phyloP scores from a whole-genome alignment of 495 filamentous ascomycete genomes.

The Mycothermus thermophilus region DNA sequence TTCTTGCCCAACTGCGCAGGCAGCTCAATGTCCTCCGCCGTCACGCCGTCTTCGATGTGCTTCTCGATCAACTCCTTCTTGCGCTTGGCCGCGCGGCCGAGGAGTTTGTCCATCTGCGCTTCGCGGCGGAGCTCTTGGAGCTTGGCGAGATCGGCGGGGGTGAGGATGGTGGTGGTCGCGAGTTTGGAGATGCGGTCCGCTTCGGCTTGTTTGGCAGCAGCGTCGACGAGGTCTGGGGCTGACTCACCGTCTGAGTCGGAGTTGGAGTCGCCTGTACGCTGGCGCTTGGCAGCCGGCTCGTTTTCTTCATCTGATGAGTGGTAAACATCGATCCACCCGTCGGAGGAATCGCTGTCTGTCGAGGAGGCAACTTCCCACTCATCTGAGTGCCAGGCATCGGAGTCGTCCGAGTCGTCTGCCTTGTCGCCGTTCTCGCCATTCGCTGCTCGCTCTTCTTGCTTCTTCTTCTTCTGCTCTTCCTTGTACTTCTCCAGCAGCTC shows the following conservation, averaged over 20 bases:
- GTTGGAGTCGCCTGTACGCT: too few species aligned
- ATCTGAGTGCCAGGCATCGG: slow-evolving; percentile 59
- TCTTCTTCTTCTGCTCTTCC: slow-evolving; percentile 67
- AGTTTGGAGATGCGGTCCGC: slow-evolving; percentile 37
- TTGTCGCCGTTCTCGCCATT: slow-evolving; percentile 18
- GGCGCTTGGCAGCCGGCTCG: slow-evolving; percentile 43
- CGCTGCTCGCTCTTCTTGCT: slow-evolving; percentile 45
- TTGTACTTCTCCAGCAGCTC: slow-evolving; percentile 90
- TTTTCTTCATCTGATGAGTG: slow-evolving; percentile 63
- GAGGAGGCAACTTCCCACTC: slow-evolving; percentile 83
- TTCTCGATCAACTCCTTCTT: slow-evolving; percentile 39
- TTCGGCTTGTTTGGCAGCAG: slow-evolving; percentile 16
- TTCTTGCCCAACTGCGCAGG: slow-evolving; percentile 54
- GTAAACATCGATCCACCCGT: slow-evolving; percentile 85
- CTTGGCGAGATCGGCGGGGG: slow-evolving; percentile 83
- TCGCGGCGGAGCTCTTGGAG: slow-evolving; percentile 70
- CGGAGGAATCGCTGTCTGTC: slow-evolving; percentile 55
- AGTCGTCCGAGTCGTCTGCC: slow-evolving; percentile 35
- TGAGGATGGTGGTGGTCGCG: slow-evolving; percentile 78
- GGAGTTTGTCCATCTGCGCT: slow-evolving; percentile 50
- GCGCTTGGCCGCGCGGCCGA: slow-evolving; percentile 30
- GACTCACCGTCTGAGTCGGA: slow-evolving; percentile 26
- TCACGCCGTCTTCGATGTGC: slow-evolving; percentile 71
- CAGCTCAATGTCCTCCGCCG: slow-evolving; percentile 72
- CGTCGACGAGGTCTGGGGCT: slow-evolving; percentile 16